Base-by-base conservation (phyloP, 495 filamentous ascomycete genomes). In the Penicillium paradoxum region DNA sequence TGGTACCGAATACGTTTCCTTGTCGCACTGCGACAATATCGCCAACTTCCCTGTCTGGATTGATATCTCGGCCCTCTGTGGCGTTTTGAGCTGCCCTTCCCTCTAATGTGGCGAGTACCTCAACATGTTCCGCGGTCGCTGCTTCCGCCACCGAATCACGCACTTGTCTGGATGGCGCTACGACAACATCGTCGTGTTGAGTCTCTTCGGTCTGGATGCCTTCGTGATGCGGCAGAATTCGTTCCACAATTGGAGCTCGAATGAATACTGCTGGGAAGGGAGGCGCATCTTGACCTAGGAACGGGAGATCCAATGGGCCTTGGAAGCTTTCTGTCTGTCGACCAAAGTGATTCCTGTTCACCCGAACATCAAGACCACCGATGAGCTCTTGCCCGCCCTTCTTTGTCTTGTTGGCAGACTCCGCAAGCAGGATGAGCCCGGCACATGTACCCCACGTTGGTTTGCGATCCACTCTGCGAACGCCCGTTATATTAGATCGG, bases 381-480 rank as follows among this genome's bases (percentile, higher is more conserved):
- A 98, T 89, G 18, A 97, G 80, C 44, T 96, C 90, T 63, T 97
- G 93, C 0, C 93, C 93, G 38, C 90, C 91, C 53, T 86, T 83
- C 65, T 96, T 97, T 2, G 88, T 91, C 21, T 84, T 79, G 64
- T 91, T 92, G 19, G 93, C 95, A 38, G 86, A 82, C 65, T 96
- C 90, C 11, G 90, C 84, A 40, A 98, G 86, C 33, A 97, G 72
- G 56, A 98, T 97, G 50, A 98, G 78, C 5, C 93, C 93, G 19
- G 93, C 93, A 66, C 93, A 98, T 21, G 93, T 97, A 11, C 93
- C 93, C 93, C 93, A 98, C 15, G 86, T 88, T 17, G 95, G 91
- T 65, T 88, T 91, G 59, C 85, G 80, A 43, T 81, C 62, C 49
- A 71, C 58, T 54, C 65, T 70, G 53, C 14, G 25, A 37, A 55